Conservation (phyloP, 495 filamentous ascomycete species). For the Cercophora sp. region DNA sequence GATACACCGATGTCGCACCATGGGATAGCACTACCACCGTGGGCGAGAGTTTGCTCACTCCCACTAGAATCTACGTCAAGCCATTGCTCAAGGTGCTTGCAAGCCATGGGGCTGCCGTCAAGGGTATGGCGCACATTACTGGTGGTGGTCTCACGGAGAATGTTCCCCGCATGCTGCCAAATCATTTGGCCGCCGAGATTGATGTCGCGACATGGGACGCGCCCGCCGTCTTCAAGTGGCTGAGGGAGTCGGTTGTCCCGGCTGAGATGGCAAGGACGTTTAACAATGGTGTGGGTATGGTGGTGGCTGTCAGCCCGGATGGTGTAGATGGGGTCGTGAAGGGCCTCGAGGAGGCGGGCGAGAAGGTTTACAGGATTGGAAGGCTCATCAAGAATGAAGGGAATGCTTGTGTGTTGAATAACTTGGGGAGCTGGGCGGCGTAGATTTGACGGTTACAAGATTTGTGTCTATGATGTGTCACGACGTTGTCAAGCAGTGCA, state of each 20-base stretch:
- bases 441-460: too few relatives aligned
- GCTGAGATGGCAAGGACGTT: conserved; percentile 85
- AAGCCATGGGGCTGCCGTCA: conserved; percentile 46
- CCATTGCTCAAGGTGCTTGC: conserved; percentile 61
- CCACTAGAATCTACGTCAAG: conserved; percentile 79
- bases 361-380: conserved; percentile 75
- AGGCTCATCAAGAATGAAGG: conserved; percentile 52
- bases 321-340: conserved; percentile 50
- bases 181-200: conserved; percentile 67
- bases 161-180: conserved; percentile 86
- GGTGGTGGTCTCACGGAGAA: conserved; percentile 91
- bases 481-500: too few relatives aligned
- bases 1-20: conserved; percentile 65
- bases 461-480: too few relatives aligned
- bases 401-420: conserved; percentile 64
- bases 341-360: conserved; percentile 60
- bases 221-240: conserved; percentile 77
- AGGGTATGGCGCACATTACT: conserved; percentile 94
- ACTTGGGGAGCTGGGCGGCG: conserved; percentile 65
- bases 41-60: conserved; percentile 71
- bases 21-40: conserved; percentile 57
- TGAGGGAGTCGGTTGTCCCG: conserved; percentile 67
- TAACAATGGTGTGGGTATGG: conserved; percentile 93
- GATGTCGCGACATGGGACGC: conserved; percentile 68
- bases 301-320: conserved; percentile 65